Conservation (phyloP, 768 basidiomycete genomes). For the Boletales sp. region DNA sequence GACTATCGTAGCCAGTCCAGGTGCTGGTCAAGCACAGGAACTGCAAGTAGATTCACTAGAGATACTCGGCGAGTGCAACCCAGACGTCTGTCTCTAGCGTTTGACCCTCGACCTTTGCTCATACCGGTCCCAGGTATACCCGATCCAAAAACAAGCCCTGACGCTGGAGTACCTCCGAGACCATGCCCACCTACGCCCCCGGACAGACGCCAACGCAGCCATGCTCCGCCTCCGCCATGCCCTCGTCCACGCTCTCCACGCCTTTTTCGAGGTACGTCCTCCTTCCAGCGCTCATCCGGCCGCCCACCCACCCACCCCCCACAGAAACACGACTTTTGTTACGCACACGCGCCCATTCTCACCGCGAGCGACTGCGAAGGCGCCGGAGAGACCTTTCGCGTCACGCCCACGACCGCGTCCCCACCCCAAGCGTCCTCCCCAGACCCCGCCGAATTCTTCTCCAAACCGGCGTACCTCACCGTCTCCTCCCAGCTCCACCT, state of each 20-base stretch:
- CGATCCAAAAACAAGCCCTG: constrained; percentile 87
- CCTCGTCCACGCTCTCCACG: constrained; percentile 52
- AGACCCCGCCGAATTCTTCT: constrained; percentile 60
- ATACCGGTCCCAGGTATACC: constrained; percentile 57
- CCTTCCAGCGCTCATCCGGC: background rate
- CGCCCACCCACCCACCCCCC: constrained; percentile 13
- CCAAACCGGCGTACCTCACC: constrained; percentile 75
- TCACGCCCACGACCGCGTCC: constrained; percentile 39
- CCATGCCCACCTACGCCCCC: constrained; percentile 81
- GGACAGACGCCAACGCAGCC: constrained; percentile 67
- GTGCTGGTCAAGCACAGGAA: constrained; percentile 50
- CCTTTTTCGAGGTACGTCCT: constrained; percentile 63
- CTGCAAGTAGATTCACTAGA: constrained; percentile 46
- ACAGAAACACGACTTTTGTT: constrained; percentile 74
- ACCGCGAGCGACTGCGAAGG: constrained; percentile 95
- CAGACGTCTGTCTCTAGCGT: constrained; percentile 39
- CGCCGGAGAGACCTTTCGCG: constrained; percentile 86
- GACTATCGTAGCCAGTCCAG: constrained; percentile 42
- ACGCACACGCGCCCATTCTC: constrained; percentile 81
- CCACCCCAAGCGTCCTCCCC: constrained; percentile 3
- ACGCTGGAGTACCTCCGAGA: constrained; percentile 80
- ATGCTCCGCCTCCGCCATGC: constrained; percentile 72
- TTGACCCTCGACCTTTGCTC: background rate
- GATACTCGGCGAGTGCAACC: constrained; percentile 54
- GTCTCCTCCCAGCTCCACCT: constrained; percentile 97